Conservation (phyloP, 495 filamentous ascomycete species). For the Rostrohypoxylon terebratum region DNA sequence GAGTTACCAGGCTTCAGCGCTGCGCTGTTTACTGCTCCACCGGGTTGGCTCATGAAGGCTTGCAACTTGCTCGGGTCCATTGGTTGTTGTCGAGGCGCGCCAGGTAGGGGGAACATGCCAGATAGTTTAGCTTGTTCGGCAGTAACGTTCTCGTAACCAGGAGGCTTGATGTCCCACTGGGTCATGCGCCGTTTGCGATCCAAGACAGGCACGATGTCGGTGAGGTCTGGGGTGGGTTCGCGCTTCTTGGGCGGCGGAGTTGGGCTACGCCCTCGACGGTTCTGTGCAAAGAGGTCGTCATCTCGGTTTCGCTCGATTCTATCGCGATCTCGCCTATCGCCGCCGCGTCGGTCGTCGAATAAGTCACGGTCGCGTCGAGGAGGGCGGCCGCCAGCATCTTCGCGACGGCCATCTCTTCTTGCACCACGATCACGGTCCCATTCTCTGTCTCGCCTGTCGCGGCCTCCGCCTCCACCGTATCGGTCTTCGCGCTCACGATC, state of each 20-base stretch:
- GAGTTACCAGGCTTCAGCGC: constrained; percentile 92
- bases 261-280: constrained; percentile 78
- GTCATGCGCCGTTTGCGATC: constrained; percentile 90
- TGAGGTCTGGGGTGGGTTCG: constrained; percentile 95
- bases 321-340: constrained; percentile 62
- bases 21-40: constrained; percentile 73
- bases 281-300: constrained; percentile 65
- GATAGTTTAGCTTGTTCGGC: constrained; percentile 99
- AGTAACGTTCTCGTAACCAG: constrained; percentile 97
- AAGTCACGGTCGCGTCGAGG: constrained; percentile 71
- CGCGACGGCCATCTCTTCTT: constrained; percentile 66
- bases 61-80: constrained; percentile 96
- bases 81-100: constrained; percentile 92
- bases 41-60: constrained; percentile 93
- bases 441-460: constrained; percentile 66
- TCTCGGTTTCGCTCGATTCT: constrained; percentile 61
- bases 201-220: constrained; percentile 79
- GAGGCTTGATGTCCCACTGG: constrained; percentile 99
- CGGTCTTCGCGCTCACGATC: constrained; percentile 92
- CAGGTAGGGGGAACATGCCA: constrained; percentile 98
- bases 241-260: constrained; percentile 87
- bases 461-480: constrained; percentile 70
- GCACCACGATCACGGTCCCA: constrained; percentile 79
- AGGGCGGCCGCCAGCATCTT: constrained; percentile 71
- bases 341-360: constrained; percentile 71